A percentile compares a stretch with the other conserved stretches of the same genome.
phyloP scores from a whole-genome alignment of 2,329 filamentous ascomycete genomes.

The Fusarium agapanthi region DNA sequence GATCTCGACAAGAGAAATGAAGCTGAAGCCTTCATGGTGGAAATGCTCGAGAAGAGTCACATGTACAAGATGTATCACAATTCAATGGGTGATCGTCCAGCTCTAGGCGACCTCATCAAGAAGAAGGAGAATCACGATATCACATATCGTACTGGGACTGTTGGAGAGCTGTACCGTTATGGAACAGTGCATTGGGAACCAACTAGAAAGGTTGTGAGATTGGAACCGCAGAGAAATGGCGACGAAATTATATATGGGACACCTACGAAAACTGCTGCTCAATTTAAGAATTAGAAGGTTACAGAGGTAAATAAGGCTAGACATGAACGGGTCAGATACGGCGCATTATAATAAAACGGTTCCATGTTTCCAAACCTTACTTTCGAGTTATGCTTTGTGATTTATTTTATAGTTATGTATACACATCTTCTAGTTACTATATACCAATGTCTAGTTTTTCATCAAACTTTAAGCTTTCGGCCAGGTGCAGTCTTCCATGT shows the following conservation, averaged over 20 bases:
- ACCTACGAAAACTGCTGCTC: background rate
- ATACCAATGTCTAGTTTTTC: fast-evolving
- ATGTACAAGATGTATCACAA: slow-evolving; percentile 52
- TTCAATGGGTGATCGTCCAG: slow-evolving; percentile 42
- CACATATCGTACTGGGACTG: slow-evolving; percentile 45
- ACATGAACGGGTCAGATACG: background rate
- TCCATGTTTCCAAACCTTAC: background rate
- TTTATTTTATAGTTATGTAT: no score
- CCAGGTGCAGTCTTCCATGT: background rate
- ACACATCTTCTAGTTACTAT: no score
- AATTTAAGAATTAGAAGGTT: background rate
- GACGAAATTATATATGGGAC: slow-evolving; percentile 34
- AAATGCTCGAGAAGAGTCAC: slow-evolving; percentile 46
- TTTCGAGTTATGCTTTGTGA: fast-evolving
- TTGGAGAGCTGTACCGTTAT: slow-evolving; percentile 48
- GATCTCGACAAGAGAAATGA: slow-evolving; percentile 37
- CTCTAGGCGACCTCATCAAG: slow-evolving; percentile 47
- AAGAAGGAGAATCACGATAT: slow-evolving; percentile 39
- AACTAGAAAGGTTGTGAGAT: slow-evolving; percentile 37
- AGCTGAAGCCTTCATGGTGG: slow-evolving; percentile 46
- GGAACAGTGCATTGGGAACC: slow-evolving; percentile 48
- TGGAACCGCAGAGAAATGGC: slow-evolving; percentile 33
- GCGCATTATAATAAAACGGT: background rate
- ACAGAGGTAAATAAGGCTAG: no score
- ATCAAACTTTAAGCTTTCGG: background rate